Conservation (phyloP, 208 protist genomes). For the Crithidia bombi region DNA sequence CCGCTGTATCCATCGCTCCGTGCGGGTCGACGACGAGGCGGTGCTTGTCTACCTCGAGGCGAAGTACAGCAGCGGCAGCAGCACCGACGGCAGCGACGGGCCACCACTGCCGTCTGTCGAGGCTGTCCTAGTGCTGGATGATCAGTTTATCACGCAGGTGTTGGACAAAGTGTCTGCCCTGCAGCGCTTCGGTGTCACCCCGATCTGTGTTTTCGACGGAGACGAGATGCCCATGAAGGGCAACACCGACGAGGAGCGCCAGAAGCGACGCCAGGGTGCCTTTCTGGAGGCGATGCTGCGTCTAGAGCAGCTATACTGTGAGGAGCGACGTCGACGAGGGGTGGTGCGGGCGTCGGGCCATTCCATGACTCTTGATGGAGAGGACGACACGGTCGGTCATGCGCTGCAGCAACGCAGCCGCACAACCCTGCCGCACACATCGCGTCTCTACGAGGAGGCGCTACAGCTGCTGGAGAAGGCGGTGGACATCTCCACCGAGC, state of each 20-base stretch:
- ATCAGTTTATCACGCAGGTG: constrained; percentile 42
- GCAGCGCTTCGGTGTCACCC: constrained; percentile 66
- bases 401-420: neutral
- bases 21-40: constrained; percentile 39
- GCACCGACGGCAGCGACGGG: neutral
- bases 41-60: constrained; percentile 35
- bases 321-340: constrained; percentile 16
- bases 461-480: constrained; percentile 60
- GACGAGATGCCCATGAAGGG: constrained; percentile 81
- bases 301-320: constrained; percentile 47
- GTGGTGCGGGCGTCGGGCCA: neutral
- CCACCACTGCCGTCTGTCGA: constrained; percentile 28
- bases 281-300: constrained; percentile 47
- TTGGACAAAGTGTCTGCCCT: constrained; percentile 48
- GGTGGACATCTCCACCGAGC: constrained; percentile 78
- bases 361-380: neutral
- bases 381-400: neutral
- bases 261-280: constrained; percentile 33
- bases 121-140: constrained; percentile 38
- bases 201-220: constrained; percentile 87
- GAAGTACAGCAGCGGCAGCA: constrained; percentile 16
- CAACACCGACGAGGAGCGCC: constrained; percentile 61
- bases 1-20: constrained; percentile 49
- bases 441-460: constrained; percentile 43
- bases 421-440: constrained; percentile 16